These are phyloP conservation scores for Hansenula sp. DNA, from an alignment of 1,139 yeast species.

Conservation along the genomic window DNA sequence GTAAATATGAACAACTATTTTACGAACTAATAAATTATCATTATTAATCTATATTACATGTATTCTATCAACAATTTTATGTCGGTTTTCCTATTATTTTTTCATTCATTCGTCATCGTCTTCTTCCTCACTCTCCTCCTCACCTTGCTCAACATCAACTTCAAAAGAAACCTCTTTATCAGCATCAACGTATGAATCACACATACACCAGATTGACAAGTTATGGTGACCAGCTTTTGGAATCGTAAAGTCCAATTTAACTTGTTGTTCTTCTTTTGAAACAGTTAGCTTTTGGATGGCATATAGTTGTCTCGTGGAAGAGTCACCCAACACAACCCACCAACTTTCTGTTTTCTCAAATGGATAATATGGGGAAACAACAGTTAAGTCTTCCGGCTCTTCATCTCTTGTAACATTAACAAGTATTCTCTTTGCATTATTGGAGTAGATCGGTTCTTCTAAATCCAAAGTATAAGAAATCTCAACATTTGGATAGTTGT, in stretches of 20 bases:
- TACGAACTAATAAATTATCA: too few species aligned
- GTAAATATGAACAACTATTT: too few species aligned
- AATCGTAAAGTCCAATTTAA: conserved; percentile 53
- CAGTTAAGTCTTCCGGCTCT: conserved; percentile 63
- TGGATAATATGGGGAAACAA: conserved; percentile 56
- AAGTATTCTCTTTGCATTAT: conserved; percentile 42
- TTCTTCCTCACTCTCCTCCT: conserved; percentile 26
- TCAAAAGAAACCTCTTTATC: conserved; percentile 72
- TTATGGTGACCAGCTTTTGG: conserved; percentile 59
- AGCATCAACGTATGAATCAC: conserved; percentile 88
- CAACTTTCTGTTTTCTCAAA: conserved; percentile 65
- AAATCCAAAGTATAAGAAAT: conserved; percentile 46
- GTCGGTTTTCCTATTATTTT: neutral
- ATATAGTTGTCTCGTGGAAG: conserved; percentile 53
- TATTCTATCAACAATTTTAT: too few species aligned
- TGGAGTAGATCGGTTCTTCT: conserved; percentile 35
- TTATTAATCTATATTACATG: neutral
- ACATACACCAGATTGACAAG: conserved; percentile 77
- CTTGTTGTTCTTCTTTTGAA: conserved; percentile 46
- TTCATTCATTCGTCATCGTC: conserved; percentile 14
- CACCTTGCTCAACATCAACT: conserved; percentile 38
- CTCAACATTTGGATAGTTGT: conserved; percentile 85
- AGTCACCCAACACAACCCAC: conserved; percentile 85
- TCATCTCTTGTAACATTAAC: conserved; percentile 70
- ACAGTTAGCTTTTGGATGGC: conserved; percentile 70